These are phyloP conservation scores for Camillea tinctor DNA, from an alignment of 2,329 filamentous ascomycete genomes.

Conservation along the genomic window DNA sequence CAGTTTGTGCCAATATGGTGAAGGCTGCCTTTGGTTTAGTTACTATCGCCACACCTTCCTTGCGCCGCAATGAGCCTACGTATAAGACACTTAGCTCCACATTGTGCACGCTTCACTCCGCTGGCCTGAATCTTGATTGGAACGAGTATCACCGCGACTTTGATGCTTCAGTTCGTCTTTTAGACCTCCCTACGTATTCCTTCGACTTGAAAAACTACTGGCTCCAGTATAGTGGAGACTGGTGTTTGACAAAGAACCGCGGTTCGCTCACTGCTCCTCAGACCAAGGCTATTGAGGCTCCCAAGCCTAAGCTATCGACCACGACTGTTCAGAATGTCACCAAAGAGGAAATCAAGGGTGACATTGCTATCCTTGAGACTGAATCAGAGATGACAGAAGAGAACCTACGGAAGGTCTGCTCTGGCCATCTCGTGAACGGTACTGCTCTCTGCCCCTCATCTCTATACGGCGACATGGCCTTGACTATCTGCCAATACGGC, in stretches of 20 bases:
- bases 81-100: constrained; percentile 63
- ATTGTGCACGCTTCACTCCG: constrained; percentile 55
- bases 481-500: constrained; percentile 64
- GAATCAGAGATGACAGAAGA: constrained; percentile 65
- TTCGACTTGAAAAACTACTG: constrained; percentile 73
- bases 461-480: constrained; percentile 48
- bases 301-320: constrained; percentile 58
- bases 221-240: constrained; percentile 61
- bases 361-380: constrained; percentile 58
- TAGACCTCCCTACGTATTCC: constrained; percentile 66
- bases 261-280: constrained; percentile 44
- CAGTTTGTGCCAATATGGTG: constrained; percentile 67
- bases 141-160: constrained; percentile 66
- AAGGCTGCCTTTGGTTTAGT: constrained; percentile 59
- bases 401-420: constrained; percentile 60
- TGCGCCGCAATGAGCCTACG: constrained; percentile 60
- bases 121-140: constrained; percentile 62
- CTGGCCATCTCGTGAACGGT: constrained; percentile 68
- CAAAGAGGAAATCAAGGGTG: constrained; percentile 60
- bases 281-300: constrained; percentile 28
- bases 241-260: constrained; percentile 67
- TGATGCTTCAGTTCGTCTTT: constrained; percentile 54
- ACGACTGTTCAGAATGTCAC: constrained; percentile 65
- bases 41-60: constrained; percentile 56
- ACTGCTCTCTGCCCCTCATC: constrained; percentile 63